Conservation (phyloP, 2,329 filamentous ascomycete species). For the Botrytis medusae region DNA sequence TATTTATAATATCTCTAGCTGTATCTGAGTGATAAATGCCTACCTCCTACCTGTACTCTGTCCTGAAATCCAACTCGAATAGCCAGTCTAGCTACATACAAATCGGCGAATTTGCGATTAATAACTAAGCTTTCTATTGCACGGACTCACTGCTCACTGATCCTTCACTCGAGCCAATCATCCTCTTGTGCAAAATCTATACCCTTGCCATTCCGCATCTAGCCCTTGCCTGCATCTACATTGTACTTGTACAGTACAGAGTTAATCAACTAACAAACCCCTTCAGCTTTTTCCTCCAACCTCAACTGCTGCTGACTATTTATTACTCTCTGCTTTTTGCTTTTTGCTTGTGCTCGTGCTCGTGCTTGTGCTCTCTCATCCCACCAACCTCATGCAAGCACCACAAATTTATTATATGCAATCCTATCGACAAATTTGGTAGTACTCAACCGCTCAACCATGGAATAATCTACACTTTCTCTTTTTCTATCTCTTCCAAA, state of each 20-base stretch:
- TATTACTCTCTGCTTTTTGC: not conserved
- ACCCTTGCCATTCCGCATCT: conserved; percentile 5
- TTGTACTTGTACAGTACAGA: no score
- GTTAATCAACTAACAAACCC: not conserved
- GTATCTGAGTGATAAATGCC: not conserved
- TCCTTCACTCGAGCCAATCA: not conserved
- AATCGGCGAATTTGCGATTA: not conserved
- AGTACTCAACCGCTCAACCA: not conserved
- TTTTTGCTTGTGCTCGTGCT: not conserved
- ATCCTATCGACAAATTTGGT: not conserved
- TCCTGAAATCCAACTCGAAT: not conserved
- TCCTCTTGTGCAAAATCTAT: not conserved
- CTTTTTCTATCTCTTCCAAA: not conserved
- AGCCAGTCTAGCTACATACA: not conserved
- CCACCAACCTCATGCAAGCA: not conserved
- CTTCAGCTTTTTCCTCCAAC: not conserved
- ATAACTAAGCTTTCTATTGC: conserved; percentile 2
- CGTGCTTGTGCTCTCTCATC: not conserved
- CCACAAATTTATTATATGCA: conserved; percentile 2
- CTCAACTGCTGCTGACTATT: not conserved
- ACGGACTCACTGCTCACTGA: not conserved
- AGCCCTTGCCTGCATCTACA: not conserved
- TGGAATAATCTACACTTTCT: conserved; percentile 4
- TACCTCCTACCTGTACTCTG: not conserved
- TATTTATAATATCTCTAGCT: not conserved